Evolutionary conservation across 371 early-diverging fungal species (phyloP).

Genomic region (Capillidium heterosporum): DNA sequence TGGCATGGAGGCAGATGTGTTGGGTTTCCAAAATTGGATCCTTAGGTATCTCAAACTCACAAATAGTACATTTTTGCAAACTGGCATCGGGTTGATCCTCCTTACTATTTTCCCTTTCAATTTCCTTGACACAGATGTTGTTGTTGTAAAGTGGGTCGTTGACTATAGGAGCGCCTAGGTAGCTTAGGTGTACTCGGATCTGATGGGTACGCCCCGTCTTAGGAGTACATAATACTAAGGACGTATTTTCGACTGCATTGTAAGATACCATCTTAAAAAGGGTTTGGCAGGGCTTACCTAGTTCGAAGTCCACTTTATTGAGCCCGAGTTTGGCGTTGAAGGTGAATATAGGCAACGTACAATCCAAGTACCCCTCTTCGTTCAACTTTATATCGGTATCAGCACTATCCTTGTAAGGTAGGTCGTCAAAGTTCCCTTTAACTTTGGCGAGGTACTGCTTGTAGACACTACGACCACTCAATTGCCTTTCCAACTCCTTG

Average conservation of each 20-base stretch:
- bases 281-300: conserved; percentile 63
- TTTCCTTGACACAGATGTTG: background rate
- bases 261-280: conserved; percentile 39
- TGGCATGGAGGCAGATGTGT: background rate
- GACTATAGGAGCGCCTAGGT: conserved; percentile 89
- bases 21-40: background rate
- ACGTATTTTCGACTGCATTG: conserved; percentile 30
- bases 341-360: conserved; percentile 62
- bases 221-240: conserved; percentile 55
- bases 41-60: background rate
- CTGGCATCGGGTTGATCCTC: background rate
- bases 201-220: conserved; percentile 98
- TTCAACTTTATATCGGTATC: background rate
- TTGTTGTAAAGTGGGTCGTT: conserved; percentile 81
- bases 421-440: conserved; percentile 63
- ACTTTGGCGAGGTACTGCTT: conserved; percentile 84
- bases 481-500: conserved; percentile 30
- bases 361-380: conserved; percentile 18
- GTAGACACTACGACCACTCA: conserved; percentile 40
- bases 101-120: background rate
- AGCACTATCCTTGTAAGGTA: conserved; percentile 17
- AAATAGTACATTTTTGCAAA: background rate
- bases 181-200: conserved; percentile 95
- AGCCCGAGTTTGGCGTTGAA: conserved; percentile 70
- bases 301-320: conserved; percentile 51